Evolutionary conservation across 768 basidiomycete species (phyloP).

Genomic region (Pisolithus albus): DNA sequence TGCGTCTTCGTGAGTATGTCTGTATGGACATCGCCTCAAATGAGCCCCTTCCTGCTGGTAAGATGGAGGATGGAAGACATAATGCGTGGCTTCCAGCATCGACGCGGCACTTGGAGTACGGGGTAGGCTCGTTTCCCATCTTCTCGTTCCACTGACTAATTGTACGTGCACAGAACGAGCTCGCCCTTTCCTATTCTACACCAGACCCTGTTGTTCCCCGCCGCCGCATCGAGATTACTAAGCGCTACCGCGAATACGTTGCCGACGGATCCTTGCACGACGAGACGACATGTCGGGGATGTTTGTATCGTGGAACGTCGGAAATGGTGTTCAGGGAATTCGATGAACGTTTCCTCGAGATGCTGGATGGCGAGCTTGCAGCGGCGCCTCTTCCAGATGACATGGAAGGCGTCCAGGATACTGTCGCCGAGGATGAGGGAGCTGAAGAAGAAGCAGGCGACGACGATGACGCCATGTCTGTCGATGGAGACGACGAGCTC

Average conservation of each 20-base stretch:
- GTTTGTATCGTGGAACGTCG: constrained; percentile 19
- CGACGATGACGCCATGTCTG: constrained; percentile 17
- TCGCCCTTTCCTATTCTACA: background rate
- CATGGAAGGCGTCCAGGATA: constrained; percentile 22
- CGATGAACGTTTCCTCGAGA: constrained; percentile 18
- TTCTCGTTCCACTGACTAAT: too few relatives aligned
- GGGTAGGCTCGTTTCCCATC: constrained; percentile 16
- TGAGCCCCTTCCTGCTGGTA: constrained; percentile 22
- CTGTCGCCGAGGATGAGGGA: constrained; percentile 16
- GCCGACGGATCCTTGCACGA: constrained; percentile 38
- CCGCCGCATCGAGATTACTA: constrained; percentile 14
- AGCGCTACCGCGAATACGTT: constrained; percentile 37
- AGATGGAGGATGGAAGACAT: constrained; percentile 32
- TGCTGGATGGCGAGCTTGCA: constrained; percentile 4
- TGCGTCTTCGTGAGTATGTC: constrained; percentile 53
- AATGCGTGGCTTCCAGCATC: constrained; percentile 36
- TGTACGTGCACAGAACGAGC: background rate
- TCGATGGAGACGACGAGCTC: constrained; percentile 18
- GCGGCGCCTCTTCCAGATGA: constrained; percentile 17
- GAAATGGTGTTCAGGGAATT: constrained; percentile 25
- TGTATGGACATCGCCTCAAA: constrained; percentile 35
- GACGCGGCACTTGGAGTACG: constrained; percentile 9
- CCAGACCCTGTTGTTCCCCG: background rate
- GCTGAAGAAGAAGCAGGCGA: constrained; percentile 10
- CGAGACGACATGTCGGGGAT: constrained; percentile 31